Evolutionary conservation across 371 early-diverging fungal species (phyloP).

Genomic region (Mucor saturninus): DNA sequence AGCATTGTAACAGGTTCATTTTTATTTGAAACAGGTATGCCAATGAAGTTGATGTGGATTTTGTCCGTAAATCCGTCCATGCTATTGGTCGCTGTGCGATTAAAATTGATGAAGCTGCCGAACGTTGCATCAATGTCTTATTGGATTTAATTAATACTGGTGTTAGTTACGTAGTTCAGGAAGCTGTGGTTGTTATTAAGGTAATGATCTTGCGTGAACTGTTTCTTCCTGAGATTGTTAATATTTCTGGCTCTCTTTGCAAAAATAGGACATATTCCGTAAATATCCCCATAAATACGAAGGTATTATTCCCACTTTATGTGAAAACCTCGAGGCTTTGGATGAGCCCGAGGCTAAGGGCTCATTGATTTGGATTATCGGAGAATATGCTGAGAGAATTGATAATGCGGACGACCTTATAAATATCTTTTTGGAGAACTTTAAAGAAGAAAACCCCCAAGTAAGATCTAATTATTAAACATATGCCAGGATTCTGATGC

Average conservation of each 20-base stretch:
- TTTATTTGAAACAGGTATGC: conserved; percentile 69
- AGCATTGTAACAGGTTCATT: conserved; percentile 95
- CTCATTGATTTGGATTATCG: conserved; percentile 95
- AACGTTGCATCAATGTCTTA: conserved; percentile 85
- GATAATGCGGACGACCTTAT: conserved; percentile 86
- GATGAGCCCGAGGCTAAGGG: conserved; percentile 95
- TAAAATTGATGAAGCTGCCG: conserved; percentile 88
- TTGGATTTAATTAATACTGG: conserved; percentile 90
- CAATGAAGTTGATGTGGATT: conserved; percentile 96
- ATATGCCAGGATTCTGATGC: conserved; percentile 52
- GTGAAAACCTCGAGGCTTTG: conserved; percentile 86
- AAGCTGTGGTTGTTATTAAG: conserved; percentile 90
- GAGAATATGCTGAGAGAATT: conserved; percentile 94
- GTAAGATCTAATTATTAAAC: conserved; percentile 53
- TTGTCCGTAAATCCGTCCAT: conserved; percentile 89
- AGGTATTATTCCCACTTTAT: conserved; percentile 83
- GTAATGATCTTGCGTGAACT: conserved; percentile 29
- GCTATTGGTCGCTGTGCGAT: conserved; percentile 95
- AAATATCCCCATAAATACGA: conserved; percentile 92
- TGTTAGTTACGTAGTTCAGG: conserved; percentile 92
- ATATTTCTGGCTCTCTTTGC: neutral
- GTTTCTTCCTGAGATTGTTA: neutral
- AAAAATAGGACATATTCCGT: conserved; percentile 86
- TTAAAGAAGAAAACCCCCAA: conserved; percentile 69
- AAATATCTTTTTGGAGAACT: conserved; percentile 73